These are phyloP conservation scores for Ganoderma multipileum DNA, from an alignment of 1,284 basidiomycete species.

Conservation along the genomic window DNA sequence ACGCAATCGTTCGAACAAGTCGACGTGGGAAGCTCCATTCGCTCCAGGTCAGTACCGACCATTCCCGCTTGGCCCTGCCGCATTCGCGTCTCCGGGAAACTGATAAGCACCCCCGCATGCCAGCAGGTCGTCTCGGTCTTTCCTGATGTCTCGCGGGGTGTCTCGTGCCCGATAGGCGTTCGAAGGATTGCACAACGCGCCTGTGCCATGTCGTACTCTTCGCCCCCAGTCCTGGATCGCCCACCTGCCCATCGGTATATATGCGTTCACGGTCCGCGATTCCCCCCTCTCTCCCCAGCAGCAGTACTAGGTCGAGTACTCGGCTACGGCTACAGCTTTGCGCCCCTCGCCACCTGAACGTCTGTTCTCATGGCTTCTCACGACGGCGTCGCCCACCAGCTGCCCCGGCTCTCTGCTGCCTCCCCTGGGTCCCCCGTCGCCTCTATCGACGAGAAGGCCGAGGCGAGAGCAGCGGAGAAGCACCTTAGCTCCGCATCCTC, in stretches of 20 bases:
- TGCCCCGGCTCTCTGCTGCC: constrained; percentile 26
- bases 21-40: not conserved
- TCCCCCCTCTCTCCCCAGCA: constrained; percentile 5
- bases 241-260: constrained; percentile 10
- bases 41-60: not conserved
- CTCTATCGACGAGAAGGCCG: constrained; percentile 42
- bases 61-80: not conserved
- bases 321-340: constrained; percentile 19
- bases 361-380: constrained; percentile 20
- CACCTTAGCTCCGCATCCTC: constrained; percentile 27
- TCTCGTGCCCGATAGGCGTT: constrained; percentile 3
- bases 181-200: constrained; percentile 25
- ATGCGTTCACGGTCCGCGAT: constrained; percentile 5
- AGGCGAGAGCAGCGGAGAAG: constrained; percentile 26
- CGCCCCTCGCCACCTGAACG: constrained; percentile 20
- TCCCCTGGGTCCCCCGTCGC: constrained; percentile 24
- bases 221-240: not conserved
- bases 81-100: constrained; percentile 3
- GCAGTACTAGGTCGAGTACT: constrained; percentile 7
- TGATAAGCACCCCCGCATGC: constrained; percentile 16
- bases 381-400: constrained; percentile 22
- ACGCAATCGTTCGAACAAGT: constrained; percentile 6
- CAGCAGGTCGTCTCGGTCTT: constrained; percentile 15
- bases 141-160: not conserved
- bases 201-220: constrained; percentile 23